phyloP scores from a whole-genome alignment of 352 stramenopile genomes.

The Thalassiosira allenii region DNA sequence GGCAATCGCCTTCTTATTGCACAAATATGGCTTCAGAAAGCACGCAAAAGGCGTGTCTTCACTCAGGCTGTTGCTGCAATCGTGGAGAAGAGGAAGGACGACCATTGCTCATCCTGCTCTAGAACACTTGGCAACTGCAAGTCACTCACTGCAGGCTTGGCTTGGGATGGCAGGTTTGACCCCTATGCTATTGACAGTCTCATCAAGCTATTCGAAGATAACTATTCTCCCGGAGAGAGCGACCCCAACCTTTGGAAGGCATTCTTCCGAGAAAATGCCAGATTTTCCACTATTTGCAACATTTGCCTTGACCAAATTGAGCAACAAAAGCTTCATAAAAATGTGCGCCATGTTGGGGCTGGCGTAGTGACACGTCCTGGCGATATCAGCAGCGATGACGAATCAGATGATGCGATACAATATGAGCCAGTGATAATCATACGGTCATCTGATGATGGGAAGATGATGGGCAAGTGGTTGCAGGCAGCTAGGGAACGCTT shows the following conservation, averaged over 20 bases:
- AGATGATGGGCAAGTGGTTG: conserved; percentile 95
- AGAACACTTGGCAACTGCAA: conserved; percentile 72
- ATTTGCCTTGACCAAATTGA: conserved; percentile 87
- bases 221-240: conserved; percentile 90
- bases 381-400: conserved; percentile 93
- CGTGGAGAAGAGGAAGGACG: conserved; percentile 88
- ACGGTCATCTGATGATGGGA: conserved; percentile 90
- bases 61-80: conserved; percentile 89
- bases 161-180: conserved; percentile 84
- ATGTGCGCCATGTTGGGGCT: conserved; percentile 69
- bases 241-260: conserved; percentile 95
- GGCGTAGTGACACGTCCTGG: conserved; percentile 86
- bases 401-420: conserved; percentile 88
- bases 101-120: conserved; percentile 88
- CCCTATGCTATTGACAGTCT: conserved; percentile 85
- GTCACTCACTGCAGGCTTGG: conserved; percentile 89
- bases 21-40: conserved; percentile 92
- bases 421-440: conserved; percentile 94
- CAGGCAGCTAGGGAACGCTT: conserved; percentile 90
- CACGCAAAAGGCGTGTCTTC: conserved; percentile 92
- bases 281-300: conserved; percentile 94
- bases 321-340: conserved; percentile 66
- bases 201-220: conserved; percentile 83
- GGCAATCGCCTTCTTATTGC: conserved; percentile 90
- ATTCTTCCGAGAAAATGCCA: conserved; percentile 94